Percentiles rank a stretch among this genome's conserved stretches.
Evolutionary conservation across 2,329 filamentous ascomycete genomes (phyloP).

Genomic region (Periglandula ipomoeae): DNA sequence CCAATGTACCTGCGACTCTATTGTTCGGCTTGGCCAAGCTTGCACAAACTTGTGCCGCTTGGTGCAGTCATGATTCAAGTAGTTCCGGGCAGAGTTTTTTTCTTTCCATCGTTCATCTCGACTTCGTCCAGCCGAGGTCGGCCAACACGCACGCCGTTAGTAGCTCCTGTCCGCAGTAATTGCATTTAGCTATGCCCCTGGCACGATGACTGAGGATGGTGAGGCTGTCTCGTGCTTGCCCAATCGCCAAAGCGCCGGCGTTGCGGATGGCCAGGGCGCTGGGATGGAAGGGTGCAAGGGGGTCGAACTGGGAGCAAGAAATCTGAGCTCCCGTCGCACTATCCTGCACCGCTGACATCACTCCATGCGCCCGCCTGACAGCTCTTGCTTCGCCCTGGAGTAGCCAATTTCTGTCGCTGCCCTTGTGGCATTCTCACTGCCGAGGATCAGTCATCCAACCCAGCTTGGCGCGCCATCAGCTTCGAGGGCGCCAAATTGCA

Average conservation of each 20-base stretch:
- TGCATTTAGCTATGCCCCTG: not conserved
- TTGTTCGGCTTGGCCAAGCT: not conserved
- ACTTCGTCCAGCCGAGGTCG: not conserved
- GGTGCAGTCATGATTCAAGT: constrained; percentile 3
- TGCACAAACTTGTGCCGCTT: not conserved
- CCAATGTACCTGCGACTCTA: not conserved
- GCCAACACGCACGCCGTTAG: no score
- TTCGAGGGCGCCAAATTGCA: no score
- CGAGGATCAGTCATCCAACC: no score
- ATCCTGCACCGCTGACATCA: not conserved
- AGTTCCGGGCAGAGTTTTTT: not conserved
- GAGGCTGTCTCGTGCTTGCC: not conserved
- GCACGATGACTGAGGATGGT: no score
- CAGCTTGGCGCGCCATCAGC: no score
- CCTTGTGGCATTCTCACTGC: no score
- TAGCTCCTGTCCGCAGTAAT: not conserved
- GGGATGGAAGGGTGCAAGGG: constrained; percentile 1
- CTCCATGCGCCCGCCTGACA: not conserved
- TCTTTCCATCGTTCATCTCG: not conserved
- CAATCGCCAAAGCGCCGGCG: constrained; percentile 1
- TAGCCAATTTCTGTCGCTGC: not conserved
- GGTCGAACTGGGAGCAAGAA: not conserved
- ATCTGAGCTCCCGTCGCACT: not conserved
- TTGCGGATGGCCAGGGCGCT: no score
- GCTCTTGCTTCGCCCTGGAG: not conserved